Percentiles rank a stretch among this genome's conserved stretches.
Conservation (phyloP, 2,329 filamentous ascomycete species). For the Nigrograna mackinnonii region DNA sequence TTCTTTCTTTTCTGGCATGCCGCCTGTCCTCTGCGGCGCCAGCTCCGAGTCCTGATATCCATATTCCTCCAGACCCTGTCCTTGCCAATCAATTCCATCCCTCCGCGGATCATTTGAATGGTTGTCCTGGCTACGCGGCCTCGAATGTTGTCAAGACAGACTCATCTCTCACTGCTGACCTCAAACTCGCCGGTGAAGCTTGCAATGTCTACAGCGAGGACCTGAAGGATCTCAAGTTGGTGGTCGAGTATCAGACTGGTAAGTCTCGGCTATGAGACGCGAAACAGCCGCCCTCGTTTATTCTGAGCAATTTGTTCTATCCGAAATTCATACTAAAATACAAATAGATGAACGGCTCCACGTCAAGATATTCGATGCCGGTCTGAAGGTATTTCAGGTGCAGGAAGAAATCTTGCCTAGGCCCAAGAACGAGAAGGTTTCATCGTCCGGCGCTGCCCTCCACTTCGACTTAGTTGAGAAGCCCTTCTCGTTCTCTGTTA, state of each 20-base stretch:
- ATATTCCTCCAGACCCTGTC: no score
- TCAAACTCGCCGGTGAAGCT: constrained; percentile 68
- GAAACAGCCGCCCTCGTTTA: not conserved
- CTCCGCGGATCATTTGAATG: no score
- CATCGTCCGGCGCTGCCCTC: constrained; percentile 48
- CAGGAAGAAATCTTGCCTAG: constrained; percentile 70
- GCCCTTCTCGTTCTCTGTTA: constrained; percentile 72
- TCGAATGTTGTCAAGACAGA: constrained; percentile 59
- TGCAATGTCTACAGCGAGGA: constrained; percentile 66
- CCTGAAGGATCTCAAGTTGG: constrained; percentile 58
- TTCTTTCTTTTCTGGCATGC: no score
- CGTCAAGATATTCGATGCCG: constrained; percentile 72
- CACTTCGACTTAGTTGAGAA: constrained; percentile 57
- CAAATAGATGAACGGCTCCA: constrained; percentile 67
- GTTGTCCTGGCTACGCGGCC: constrained; percentile 71
- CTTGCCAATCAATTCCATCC: no score
- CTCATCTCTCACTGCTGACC: constrained; percentile 67
- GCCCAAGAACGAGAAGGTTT: constrained; percentile 47
- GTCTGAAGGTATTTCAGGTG: constrained; percentile 74
- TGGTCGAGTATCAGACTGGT: constrained; percentile 66
- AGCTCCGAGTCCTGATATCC: no score
- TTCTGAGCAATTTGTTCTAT: not conserved
- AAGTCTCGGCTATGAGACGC: constrained; percentile 17
- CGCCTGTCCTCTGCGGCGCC: no score
- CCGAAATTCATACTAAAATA: constrained; percentile 14